Conservation (phyloP, 495 filamentous ascomycete genomes). For the Acidiella bohemica region DNA sequence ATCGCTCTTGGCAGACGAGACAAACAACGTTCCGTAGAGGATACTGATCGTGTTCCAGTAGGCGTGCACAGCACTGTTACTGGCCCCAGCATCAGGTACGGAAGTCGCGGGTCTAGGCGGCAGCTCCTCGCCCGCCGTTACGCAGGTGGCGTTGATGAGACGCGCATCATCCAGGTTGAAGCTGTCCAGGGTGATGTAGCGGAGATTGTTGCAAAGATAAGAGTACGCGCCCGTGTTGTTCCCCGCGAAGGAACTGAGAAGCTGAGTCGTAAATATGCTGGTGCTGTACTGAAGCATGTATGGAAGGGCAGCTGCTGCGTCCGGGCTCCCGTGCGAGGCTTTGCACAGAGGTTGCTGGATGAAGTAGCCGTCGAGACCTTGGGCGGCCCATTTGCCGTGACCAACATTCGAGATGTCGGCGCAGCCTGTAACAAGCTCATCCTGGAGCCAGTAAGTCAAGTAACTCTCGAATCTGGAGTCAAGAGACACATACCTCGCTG, state of each 20-base stretch:
- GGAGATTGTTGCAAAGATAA: constrained; percentile 9
- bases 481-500: too few relatives aligned
- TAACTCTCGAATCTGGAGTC: too few relatives aligned
- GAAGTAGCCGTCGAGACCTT: neutral
- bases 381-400: constrained; percentile 7
- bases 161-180: constrained; percentile 1
- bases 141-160: constrained; percentile 1
- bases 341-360: constrained; percentile 7
- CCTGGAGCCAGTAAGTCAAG: too few relatives aligned
- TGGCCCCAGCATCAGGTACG: neutral
- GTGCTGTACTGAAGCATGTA: constrained; percentile 1
- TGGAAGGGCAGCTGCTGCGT: constrained; percentile 2
- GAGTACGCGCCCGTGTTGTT: constrained; percentile 1
- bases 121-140: neutral
- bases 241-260: constrained; percentile 5
- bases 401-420: neutral
- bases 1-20: neutral
- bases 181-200: constrained; percentile 2
- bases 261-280: constrained; percentile 9
- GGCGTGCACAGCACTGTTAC: neutral
- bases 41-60: constrained; percentile 8
- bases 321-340: constrained; percentile 1
- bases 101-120: constrained; percentile 2
- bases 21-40: constrained; percentile 7
- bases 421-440: constrained; percentile 7